Percentiles rank a stretch among this genome's conserved stretches.
Evolutionary conservation across 305 asterid species (phyloP).

Genomic region (Solanum hybrid): DNA sequence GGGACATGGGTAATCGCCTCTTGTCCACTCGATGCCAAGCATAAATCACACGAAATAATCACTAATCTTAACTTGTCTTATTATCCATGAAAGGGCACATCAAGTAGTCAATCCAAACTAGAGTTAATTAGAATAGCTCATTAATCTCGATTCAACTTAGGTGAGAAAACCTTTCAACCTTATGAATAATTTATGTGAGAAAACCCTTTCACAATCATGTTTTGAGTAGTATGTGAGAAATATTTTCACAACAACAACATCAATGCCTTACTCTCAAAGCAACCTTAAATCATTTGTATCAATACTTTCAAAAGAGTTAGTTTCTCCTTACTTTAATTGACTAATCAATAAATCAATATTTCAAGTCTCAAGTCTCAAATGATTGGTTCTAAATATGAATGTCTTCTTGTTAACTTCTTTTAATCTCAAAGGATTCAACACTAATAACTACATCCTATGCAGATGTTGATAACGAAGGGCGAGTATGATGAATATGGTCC

Average conservation of each 20-base stretch:
- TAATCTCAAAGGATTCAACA: not conserved
- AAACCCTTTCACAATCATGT: not conserved
- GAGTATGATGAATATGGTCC: slow-evolving; percentile 26
- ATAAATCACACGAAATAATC: not conserved
- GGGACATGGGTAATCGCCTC: not conserved
- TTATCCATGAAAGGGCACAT: not conserved
- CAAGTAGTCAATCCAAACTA: not conserved
- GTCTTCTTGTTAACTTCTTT: not conserved
- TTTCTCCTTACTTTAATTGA: not conserved
- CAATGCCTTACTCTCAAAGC: not conserved
- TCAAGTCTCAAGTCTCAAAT: not conserved
- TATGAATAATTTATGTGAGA: not conserved
- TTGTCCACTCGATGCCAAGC: not conserved
- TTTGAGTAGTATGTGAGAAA: not conserved
- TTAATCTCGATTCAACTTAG: not conserved
- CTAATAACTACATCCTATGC: not conserved
- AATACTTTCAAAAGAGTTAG: not conserved
- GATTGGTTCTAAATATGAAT: not conserved
- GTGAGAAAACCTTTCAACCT: not conserved
- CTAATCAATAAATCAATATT: too few relatives aligned
- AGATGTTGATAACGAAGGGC: slow-evolving; percentile 23
- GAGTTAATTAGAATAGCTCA: not conserved
- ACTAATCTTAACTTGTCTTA: not conserved
- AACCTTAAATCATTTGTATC: not conserved
- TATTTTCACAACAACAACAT: not conserved